These are phyloP conservation scores for Cryptococcus sp. DNA, from an alignment of 1,284 basidiomycete species.

Conservation along the genomic window DNA sequence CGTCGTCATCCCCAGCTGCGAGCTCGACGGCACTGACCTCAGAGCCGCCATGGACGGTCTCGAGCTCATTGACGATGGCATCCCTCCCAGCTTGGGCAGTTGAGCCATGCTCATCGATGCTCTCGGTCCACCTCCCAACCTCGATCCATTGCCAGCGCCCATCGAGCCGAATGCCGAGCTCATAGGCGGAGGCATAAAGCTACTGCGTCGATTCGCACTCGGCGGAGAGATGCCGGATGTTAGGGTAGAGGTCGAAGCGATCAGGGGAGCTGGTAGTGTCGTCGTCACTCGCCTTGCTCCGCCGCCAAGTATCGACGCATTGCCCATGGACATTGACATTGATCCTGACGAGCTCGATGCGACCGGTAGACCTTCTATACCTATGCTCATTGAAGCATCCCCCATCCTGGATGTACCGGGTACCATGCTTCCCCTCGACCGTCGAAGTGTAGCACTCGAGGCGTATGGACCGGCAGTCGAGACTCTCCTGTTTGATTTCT, in stretches of 20 bases:
- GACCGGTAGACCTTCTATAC: background rate
- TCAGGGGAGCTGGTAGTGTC: too few relatives aligned
- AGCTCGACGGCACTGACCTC: background rate
- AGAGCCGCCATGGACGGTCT: background rate
- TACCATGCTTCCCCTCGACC: background rate
- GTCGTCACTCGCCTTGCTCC: too few relatives aligned
- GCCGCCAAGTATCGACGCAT: too few relatives aligned
- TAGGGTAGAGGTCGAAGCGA: too few relatives aligned
- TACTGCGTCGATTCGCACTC: background rate
- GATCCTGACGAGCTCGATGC: background rate
- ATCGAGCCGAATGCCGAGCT: too few relatives aligned
- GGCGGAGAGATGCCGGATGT: background rate
- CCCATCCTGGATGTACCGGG: background rate
- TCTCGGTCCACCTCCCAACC: slow-evolving; percentile 1
- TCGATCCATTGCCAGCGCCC: background rate
- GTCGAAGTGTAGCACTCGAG: background rate
- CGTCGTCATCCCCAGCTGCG: background rate
- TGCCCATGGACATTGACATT: background rate
- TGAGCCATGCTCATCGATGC: background rate
- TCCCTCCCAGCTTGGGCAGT: background rate
- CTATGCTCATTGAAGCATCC: background rate
- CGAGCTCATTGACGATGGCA: background rate
- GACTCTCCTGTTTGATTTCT: background rate
- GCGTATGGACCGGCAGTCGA: background rate
- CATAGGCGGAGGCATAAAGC: background rate